A percentile compares a stretch with the other conserved stretches of the same genome.
These are phyloP conservation scores for Auricularia auricula-judae DNA, from an alignment of 768 basidiomycete genomes.

Conservation along the genomic window DNA sequence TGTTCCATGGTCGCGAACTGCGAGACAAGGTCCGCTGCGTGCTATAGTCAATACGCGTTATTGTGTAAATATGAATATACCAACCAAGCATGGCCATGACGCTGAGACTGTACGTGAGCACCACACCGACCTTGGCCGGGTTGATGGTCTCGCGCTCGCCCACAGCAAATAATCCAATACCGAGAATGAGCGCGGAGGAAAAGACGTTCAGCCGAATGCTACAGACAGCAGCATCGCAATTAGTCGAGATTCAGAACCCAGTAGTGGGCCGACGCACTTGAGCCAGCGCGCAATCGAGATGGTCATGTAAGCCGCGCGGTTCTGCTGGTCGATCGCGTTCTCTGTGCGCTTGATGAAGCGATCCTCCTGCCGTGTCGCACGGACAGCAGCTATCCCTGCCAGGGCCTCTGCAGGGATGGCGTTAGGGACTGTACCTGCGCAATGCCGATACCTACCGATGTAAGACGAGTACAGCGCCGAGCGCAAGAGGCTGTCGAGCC, in stretches of 20 bases:
- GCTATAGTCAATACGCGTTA: background rate
- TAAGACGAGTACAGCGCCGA: constrained; percentile 48
- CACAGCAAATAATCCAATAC: constrained; percentile 59
- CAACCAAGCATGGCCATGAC: constrained; percentile 2
- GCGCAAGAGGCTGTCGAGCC: constrained; percentile 52
- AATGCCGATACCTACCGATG: constrained; percentile 28
- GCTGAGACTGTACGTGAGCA: constrained; percentile 39
- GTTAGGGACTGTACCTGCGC: background rate
- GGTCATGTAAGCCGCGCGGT: constrained; percentile 54
- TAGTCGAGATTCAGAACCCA: no score
- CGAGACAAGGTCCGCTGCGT: constrained; percentile 41
- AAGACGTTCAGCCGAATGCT: constrained; percentile 52
- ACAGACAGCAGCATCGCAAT: no score
- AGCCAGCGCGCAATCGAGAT: constrained; percentile 44
- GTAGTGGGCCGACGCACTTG: background rate
- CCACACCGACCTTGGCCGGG: constrained; percentile 53
- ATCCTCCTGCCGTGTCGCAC: constrained; percentile 44
- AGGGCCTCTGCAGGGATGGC: constrained; percentile 34
- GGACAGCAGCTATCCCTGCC: constrained; percentile 52
- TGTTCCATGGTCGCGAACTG: constrained; percentile 52
- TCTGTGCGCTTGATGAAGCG: constrained; percentile 42
- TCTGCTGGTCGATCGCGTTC: constrained; percentile 43
- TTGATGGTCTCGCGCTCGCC: constrained; percentile 44
- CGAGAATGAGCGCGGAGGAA: constrained; percentile 55
- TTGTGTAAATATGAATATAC: background rate